Conservation (phyloP, 148 eudicot species). For the Cornus florida region DNA sequence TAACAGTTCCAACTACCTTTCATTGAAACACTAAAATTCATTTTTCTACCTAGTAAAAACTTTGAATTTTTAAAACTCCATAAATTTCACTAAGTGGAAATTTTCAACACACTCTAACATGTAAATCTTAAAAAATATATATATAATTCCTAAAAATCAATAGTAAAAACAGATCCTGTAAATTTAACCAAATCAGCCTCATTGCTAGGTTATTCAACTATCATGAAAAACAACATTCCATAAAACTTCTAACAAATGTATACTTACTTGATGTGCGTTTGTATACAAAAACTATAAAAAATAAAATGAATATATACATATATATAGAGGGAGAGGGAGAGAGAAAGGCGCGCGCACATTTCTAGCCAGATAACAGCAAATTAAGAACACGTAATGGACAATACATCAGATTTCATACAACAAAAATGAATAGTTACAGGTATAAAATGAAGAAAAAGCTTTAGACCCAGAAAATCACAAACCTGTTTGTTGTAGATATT, state of each 20-base stretch:
- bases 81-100: too few relatives aligned
- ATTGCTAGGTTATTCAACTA: not conserved
- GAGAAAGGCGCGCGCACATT: not conserved
- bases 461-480: not conserved
- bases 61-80: not conserved
- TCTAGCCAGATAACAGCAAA: not conserved
- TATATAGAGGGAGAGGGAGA: not conserved
- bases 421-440: not conserved
- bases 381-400: not conserved
- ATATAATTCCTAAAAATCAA: too few relatives aligned
- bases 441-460: not conserved
- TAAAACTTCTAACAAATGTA: not conserved
- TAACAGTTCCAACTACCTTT: too few relatives aligned
- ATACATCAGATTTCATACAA: not conserved
- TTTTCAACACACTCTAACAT: too few relatives aligned
- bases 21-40: too few relatives aligned
- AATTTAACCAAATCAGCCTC: not conserved
- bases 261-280: too few relatives aligned
- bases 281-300: too few relatives aligned
- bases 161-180: too few relatives aligned
- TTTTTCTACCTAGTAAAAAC: too few relatives aligned
- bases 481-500: slow-evolving; percentile 94
- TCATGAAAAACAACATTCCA: not conserved
- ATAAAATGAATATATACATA: not conserved
- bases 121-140: too few relatives aligned